These are phyloP conservation scores for Bonnemaisonia californica DNA, from an alignment of 31 red algal genomes.

Conservation along the genomic window DNA sequence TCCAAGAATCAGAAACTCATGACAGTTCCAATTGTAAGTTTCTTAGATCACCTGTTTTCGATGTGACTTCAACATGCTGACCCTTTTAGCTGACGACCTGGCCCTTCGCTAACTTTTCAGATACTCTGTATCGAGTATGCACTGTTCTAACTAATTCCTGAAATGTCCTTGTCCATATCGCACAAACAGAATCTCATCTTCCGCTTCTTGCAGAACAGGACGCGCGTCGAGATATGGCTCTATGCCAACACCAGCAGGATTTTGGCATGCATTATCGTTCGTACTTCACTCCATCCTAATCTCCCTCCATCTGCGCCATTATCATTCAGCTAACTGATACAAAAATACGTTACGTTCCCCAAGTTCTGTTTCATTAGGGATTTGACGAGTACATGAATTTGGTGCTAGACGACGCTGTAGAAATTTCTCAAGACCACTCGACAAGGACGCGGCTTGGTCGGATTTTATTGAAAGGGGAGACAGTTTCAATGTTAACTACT, in stretches of 20 bases:
- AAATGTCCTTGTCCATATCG: neutral
- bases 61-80: too few species aligned
- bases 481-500: constrained; percentile 62
- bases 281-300: neutral
- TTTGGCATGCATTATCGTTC: constrained; percentile 80
- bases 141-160: neutral
- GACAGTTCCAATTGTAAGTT: neutral
- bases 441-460: constrained; percentile 59
- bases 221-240: constrained; percentile 94
- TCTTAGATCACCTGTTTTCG: too few species aligned
- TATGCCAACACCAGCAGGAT: constrained; percentile 82
- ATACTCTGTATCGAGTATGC: neutral
- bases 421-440: constrained; percentile 47
- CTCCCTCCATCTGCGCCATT: neutral
- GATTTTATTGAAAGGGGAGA: constrained; percentile 89
- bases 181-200: constrained; percentile 67
- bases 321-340: neutral
- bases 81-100: too few species aligned
- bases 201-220: constrained; percentile 75
- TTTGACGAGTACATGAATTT: constrained; percentile 99
- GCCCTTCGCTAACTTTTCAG: too few species aligned
- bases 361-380: constrained; percentile 24
- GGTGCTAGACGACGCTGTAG: constrained; percentile 92
- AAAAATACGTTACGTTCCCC: neutral
- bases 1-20: neutral